Evolutionary conservation across 345 rosid genomes (phyloP).

Genomic region (Corchorus olitorius): DNA sequence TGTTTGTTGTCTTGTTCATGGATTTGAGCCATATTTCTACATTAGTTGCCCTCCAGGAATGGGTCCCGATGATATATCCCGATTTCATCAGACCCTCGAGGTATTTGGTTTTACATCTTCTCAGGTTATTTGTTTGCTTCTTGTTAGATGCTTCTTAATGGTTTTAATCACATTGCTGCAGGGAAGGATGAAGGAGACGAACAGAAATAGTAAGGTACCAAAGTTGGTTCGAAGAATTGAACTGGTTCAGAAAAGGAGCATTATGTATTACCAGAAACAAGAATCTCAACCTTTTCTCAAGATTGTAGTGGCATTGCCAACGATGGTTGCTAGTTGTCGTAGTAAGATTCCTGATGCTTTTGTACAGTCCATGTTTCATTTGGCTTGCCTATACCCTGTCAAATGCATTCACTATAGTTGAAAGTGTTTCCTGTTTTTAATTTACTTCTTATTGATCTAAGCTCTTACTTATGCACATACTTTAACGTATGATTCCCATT

Average conservation of each 20-base stretch:
- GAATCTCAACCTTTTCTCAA: conserved; percentile 76
- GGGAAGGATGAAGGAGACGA: conserved; percentile 85
- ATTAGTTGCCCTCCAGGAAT: conserved; percentile 86
- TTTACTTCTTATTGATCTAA: background rate
- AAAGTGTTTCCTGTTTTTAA: background rate
- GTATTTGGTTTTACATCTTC: conserved; percentile 37
- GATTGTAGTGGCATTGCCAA: conserved; percentile 91
- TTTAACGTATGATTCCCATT: background rate
- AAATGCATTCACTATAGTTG: background rate
- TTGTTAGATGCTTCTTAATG: conserved; percentile 4
- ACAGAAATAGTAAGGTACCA: conserved; percentile 61
- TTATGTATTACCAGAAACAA: conserved; percentile 93
- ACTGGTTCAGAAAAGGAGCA: conserved; percentile 78
- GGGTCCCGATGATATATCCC: conserved; percentile 91
- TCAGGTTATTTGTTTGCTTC: conserved; percentile 10
- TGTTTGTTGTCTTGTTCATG: conserved; percentile 94
- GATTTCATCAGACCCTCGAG: conserved; percentile 82
- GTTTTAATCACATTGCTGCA: conserved; percentile 30
- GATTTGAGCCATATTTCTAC: conserved; percentile 96
- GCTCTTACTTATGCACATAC: background rate
- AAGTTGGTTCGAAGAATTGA: conserved; percentile 61
- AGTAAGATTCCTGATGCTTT: conserved; percentile 44
- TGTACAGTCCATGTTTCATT: background rate
- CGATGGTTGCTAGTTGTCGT: conserved; percentile 89
- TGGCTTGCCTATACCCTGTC: background rate